These are phyloP conservation scores for Eucalyptus erythrocorys DNA, from an alignment of 345 rosid genomes.

Conservation along the genomic window DNA sequence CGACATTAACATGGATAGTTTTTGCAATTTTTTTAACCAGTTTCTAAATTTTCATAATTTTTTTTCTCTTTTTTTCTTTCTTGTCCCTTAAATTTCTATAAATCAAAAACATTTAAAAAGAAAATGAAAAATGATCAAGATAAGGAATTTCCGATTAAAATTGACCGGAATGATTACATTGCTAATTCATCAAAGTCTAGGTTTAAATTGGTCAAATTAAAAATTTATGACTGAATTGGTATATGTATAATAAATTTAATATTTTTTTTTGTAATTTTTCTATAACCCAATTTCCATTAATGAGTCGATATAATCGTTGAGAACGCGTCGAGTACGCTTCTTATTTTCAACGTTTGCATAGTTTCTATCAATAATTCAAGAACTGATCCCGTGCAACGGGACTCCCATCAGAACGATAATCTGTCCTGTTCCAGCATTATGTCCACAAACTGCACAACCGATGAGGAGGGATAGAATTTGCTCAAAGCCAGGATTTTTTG, in stretches of 20 bases:
- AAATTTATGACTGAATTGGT: accelerated
- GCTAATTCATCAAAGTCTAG: not conserved
- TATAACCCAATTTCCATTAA: not conserved
- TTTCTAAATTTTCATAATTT: not conserved
- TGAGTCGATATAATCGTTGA: not conserved
- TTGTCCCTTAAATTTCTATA: not conserved
- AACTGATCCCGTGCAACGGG: not conserved
- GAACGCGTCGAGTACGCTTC: not conserved
- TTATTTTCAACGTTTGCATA: not conserved
- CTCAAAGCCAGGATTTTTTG: not conserved
- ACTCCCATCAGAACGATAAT: not conserved
- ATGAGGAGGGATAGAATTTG: not conserved
- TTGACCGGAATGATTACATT: accelerated
- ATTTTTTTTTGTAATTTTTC: not conserved
- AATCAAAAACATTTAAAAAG: accelerated
- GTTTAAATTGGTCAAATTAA: not conserved
- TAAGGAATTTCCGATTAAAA: accelerated
- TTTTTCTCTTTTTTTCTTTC: not conserved
- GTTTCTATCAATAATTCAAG: not conserved
- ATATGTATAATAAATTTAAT: not conserved
- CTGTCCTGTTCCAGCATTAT: not conserved
- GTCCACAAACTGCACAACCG: not conserved
- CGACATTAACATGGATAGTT: accelerated
- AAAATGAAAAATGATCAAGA: not conserved
- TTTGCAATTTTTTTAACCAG: not conserved